Evolutionary conservation across 345 rosid species (phyloP).

Genomic region (Salix viminalis): DNA sequence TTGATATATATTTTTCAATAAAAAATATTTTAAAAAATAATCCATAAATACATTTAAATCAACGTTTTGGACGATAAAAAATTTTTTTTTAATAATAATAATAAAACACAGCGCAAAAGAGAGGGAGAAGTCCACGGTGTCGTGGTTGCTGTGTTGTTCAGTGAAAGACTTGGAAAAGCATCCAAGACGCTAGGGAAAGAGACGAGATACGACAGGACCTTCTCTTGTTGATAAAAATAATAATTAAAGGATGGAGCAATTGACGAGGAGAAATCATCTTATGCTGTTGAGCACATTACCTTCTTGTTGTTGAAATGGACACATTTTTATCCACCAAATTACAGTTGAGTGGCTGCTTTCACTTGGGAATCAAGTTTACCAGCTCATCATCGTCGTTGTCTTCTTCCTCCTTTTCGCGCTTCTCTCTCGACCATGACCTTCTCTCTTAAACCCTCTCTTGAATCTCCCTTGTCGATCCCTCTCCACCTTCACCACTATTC

Average conservation of each 20-base stretch:
- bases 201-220: not conserved
- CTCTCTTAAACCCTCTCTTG: constrained; percentile 29
- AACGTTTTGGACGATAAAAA: not conserved
- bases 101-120: not conserved
- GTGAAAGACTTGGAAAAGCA: constrained; percentile 1
- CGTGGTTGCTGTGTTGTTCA: not conserved
- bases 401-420: constrained; percentile 34
- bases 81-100: not conserved
- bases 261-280: not conserved
- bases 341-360: constrained; percentile 42
- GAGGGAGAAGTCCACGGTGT: not conserved
- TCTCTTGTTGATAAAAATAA: not conserved
- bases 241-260: constrained; percentile 12
- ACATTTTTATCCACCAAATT: constrained; percentile 12
- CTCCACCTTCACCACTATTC: constrained; percentile 11
- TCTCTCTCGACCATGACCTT: constrained; percentile 45
- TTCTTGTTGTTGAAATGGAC: constrained; percentile 28
- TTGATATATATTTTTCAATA: no score
- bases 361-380: constrained; percentile 44
- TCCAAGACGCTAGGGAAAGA: not conserved
- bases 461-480: constrained; percentile 62
- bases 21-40: no score
- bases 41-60: not conserved
- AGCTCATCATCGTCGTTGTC: constrained; percentile 16
- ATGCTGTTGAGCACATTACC: not conserved